A percentile compares a stretch with the other conserved stretches of the same genome.
Evolutionary conservation across 129 eudicot genomes (phyloP).

Genomic region (Lonicera japonica): DNA sequence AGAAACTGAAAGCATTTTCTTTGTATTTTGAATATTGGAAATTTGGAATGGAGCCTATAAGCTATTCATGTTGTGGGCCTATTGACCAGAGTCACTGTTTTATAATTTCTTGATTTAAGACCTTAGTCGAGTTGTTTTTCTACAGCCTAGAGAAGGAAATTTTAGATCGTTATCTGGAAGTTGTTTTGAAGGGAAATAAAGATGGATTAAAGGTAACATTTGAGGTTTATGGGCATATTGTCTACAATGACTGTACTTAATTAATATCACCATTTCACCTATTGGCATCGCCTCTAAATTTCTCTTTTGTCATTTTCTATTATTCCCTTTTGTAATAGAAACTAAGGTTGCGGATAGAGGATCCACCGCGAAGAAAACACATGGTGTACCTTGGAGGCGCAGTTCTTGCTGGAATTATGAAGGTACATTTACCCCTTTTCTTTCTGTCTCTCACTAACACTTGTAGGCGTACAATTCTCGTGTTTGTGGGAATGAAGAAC

Average conservation of each 20-base stretch:
- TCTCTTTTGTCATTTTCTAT: background rate
- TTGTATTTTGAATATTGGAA: no score
- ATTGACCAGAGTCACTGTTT: background rate
- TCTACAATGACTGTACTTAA: background rate
- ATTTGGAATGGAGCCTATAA: no score
- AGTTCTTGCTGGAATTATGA: constrained; percentile 98
- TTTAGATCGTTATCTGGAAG: constrained; percentile 88
- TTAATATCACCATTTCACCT: background rate
- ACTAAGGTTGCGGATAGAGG: constrained; percentile 86
- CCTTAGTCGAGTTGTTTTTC: constrained; percentile 11
- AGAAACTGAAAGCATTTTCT: no score
- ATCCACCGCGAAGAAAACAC: constrained; percentile 98
- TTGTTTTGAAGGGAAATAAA: constrained; percentile 90
- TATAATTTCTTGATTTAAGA: constrained; percentile 9
- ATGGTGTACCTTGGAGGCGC: constrained; percentile 99
- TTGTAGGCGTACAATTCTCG: no score
- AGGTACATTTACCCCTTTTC: constrained; percentile 37
- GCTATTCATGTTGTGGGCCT: background rate
- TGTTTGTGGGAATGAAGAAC: no score
- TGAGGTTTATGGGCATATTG: background rate
- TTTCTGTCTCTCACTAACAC: background rate
- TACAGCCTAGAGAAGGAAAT: constrained; percentile 94
- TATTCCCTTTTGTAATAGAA: constrained; percentile 30
- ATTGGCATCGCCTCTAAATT: background rate
- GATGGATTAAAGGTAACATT: constrained; percentile 84